Conservation (phyloP, 2,329 filamentous ascomycete genomes). For the Tetracladium maxilliforme region DNA sequence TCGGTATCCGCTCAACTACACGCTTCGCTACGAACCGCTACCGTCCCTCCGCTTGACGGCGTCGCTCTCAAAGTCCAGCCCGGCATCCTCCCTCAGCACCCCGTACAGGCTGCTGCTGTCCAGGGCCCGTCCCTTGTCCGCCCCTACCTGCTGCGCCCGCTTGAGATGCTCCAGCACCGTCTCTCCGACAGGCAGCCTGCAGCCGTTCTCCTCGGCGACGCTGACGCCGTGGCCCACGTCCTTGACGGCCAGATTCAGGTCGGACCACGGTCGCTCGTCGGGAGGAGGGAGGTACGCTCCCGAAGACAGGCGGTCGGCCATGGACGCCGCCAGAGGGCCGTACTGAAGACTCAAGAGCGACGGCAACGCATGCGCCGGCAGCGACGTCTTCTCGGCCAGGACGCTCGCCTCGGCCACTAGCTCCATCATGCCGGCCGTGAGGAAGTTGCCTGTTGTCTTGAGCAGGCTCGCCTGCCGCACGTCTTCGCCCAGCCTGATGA, state of each 20-base stretch:
- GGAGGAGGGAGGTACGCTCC: constrained; percentile 23
- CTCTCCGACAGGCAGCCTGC: constrained; percentile 23
- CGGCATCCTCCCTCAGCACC: constrained; percentile 24
- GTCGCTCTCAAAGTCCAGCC: constrained; percentile 26
- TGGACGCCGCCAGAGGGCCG: constrained; percentile 22
- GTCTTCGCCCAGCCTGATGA: constrained; percentile 26
- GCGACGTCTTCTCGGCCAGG: constrained; percentile 26
- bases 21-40: constrained; percentile 3
- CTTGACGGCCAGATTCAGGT: constrained; percentile 32
- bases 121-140: constrained; percentile 17
- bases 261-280: constrained; percentile 25
- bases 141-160: constrained; percentile 23
- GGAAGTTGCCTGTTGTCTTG: constrained; percentile 24
- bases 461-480: constrained; percentile 23
- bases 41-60: constrained; percentile 9
- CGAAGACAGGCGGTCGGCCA: constrained; percentile 25
- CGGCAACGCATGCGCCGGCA: constrained; percentile 23
- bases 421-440: constrained; percentile 26
- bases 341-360: constrained; percentile 25
- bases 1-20: too few species aligned
- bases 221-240: constrained; percentile 33
- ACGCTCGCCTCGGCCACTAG: constrained; percentile 27
- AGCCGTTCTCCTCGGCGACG: constrained; percentile 21
- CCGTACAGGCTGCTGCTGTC: constrained; percentile 38
- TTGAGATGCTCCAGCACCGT: constrained; percentile 24